Evolutionary conservation across 768 basidiomycete genomes (phyloP), one percentile per base, ranked within the genome.

Genomic region (Mycena galericulata): DNA sequence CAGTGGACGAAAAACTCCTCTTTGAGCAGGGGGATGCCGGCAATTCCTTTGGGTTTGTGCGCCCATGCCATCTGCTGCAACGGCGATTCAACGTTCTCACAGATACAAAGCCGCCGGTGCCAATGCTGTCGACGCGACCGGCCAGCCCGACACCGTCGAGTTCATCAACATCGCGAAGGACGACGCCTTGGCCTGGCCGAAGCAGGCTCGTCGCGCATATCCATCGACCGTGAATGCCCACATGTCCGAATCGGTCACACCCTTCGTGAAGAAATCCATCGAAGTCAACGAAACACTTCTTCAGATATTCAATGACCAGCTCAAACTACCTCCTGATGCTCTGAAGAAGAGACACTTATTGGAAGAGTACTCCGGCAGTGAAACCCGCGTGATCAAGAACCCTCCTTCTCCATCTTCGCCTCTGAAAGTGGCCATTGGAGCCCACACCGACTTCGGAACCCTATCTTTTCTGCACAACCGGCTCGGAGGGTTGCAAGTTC

Each of bases 401-500:
- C 85, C 88, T 1, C 83, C 82, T 1, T 79, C 75, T 62, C 76
- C 78, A n/a, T n/a, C n/a, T n/a, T n/a, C n/a, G n/a, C n/a, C n/a
- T n/a, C n/a, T n/a, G n/a, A n/a, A n/a, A n/a, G n/a, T n/a, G n/a
- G n/a, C 4, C 0, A 75, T 91, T n/a, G 90, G 90, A 22, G 86
- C 87, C 2, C 92, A 92, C 74, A 91, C 90, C 3, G 91, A 92
- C 76, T 92, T 92, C 69, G 90, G 91, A 70, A 89, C 88, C n/a
- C 75, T 92, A 87, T 89, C 89, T 0, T 88, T 92, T 80, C 79
- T 93, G 63, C 89, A 92, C 72, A 92, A 92, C 74, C 84, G 84
- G 2, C 84, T 92, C 0, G 91, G 92, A 4, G 92, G 92, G 0
- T 79, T 93, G 4, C 92, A 92, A 67, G 90, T 92, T 0, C 80